These are phyloP conservation scores for Pythium diclinum DNA, from an alignment of 352 stramenopile genomes.

Conservation along the genomic window DNA sequence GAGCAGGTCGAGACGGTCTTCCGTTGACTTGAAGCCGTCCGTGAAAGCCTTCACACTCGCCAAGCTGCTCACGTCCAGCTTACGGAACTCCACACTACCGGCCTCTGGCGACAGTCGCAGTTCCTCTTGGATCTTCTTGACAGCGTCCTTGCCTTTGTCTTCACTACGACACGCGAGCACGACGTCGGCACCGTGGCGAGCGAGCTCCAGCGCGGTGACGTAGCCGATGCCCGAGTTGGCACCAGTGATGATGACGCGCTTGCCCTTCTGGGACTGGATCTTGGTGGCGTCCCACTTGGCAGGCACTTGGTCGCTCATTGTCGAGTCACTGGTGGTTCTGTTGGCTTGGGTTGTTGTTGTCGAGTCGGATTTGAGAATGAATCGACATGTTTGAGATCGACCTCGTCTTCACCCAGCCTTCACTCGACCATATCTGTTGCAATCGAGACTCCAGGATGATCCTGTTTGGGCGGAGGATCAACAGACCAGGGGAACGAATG, in stretches of 20 bases:
- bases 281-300: conserved; percentile 4
- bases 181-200: conserved; percentile 54
- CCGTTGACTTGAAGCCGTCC: background rate
- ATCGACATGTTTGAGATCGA: background rate
- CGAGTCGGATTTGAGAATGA: background rate
- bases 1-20: background rate
- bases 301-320: background rate
- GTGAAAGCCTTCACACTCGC: background rate
- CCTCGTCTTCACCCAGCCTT: background rate
- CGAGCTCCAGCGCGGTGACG: conserved; percentile 71
- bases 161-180: background rate
- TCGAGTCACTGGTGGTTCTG: background rate
- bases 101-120: background rate
- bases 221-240: conserved; percentile 76
- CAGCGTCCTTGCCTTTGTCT: background rate
- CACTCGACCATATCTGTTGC: no score
- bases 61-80: background rate
- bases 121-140: background rate
- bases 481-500: no score
- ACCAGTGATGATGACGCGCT: conserved; percentile 76
- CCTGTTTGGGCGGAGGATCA: no score
- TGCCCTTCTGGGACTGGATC: conserved; percentile 28
- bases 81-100: background rate
- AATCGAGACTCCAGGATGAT: no score
- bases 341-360: background rate